Conservation (phyloP, 306 rosid species). For the Inga laurina region DNA sequence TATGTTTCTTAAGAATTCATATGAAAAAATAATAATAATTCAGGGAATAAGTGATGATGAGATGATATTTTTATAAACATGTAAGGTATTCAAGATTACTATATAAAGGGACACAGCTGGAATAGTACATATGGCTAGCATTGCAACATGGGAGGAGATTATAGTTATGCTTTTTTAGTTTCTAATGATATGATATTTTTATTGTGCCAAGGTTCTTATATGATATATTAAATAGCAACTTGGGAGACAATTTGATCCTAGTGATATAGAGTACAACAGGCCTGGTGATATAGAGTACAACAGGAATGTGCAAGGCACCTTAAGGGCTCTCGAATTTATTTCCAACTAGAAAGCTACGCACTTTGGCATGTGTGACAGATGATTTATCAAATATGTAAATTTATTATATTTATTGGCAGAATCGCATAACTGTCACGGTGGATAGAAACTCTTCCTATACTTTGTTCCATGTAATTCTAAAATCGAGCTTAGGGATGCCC, state of each 20-base stretch:
- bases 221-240: slow-evolving; percentile 6
- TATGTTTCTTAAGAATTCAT: not conserved
- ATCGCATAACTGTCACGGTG: not conserved
- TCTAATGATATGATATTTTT: not conserved
- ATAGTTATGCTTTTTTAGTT: too few relatives aligned
- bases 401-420: not conserved
- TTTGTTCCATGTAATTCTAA: not conserved
- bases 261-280: not conserved
- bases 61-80: not conserved
- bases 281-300: not conserved
- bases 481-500: not conserved
- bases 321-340: too few relatives aligned
- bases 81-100: not conserved
- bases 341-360: too few relatives aligned
- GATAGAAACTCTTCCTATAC: not conserved
- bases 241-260: not conserved
- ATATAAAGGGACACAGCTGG: not conserved
- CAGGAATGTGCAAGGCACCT: not conserved
- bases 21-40: not conserved
- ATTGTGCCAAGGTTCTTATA: not conserved
- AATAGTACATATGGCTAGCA: not conserved
- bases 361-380: not conserved
- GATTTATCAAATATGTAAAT: not conserved
- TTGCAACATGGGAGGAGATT: not conserved
- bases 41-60: not conserved